phyloP scores from a whole-genome alignment of 2,329 filamentous ascomycete genomes.

The Teratosphaeria epicoccoides region DNA sequence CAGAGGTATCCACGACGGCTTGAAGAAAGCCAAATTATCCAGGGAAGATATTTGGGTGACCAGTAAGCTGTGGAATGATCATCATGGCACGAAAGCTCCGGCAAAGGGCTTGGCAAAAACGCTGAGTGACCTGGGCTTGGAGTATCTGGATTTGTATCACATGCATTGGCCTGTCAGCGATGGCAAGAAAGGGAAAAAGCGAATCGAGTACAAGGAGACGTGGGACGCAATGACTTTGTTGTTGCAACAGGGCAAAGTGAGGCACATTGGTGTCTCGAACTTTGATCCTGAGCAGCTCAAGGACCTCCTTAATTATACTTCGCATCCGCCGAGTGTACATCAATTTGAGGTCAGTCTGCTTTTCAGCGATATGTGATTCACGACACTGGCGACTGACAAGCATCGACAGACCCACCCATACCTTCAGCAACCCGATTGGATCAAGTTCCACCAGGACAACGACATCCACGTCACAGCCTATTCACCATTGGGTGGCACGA shows the following conservation, averaged over 20 bases:
- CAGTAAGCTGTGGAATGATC: constrained; percentile 31
- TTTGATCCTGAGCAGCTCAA: constrained; percentile 47
- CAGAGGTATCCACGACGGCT: constrained; percentile 29
- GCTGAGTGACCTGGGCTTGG: constrained; percentile 29
- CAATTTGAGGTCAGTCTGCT: constrained; percentile 44
- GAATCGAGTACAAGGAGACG: constrained; percentile 33
- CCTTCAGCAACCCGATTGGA: constrained; percentile 43
- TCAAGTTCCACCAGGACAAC: constrained; percentile 40
- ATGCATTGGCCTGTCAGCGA: constrained; percentile 35
- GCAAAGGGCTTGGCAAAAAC: constrained; percentile 27
- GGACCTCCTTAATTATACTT: constrained; percentile 45
- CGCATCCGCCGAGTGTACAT: constrained; percentile 57
- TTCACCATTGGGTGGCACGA: constrained; percentile 37
- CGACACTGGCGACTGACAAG: neutral
- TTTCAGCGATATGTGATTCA: neutral
- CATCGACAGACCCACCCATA: constrained; percentile 53
- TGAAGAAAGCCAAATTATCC: constrained; percentile 22
- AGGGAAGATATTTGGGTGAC: constrained; percentile 31
- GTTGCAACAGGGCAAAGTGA: constrained; percentile 49
- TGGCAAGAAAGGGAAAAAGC: constrained; percentile 8
- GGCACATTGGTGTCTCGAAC: constrained; percentile 69
- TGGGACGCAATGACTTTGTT: constrained; percentile 59
- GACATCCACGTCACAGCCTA: constrained; percentile 46
- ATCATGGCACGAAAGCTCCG: constrained; percentile 22
- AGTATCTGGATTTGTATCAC: constrained; percentile 36